Conservation (phyloP, 306 rosid species). For the apple (Malus domestica) region ASM211411v1 NC_041789.1:26451501-26452000, state of each 20-base stretch:
- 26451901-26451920: too few relatives aligned
- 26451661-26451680: conserved; percentile 60
- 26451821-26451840: too few relatives aligned
- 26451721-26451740: neutral
- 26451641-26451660: conserved; percentile 94
- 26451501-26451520: neutral
- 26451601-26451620: conserved; percentile 92
- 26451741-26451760: neutral
- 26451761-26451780: conserved; percentile 10
- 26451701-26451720: conserved; percentile 10
- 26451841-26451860: too few relatives aligned
- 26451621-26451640: conserved; percentile 95
- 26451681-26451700: conserved; percentile 60
- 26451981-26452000: neutral
- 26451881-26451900: too few relatives aligned
- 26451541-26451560: neutral
- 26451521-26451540: neutral
- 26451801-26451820: neutral
- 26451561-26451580: neutral
- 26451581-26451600: conserved; percentile 53
- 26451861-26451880: too few relatives aligned
- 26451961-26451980: neutral
- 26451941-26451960: neutral
- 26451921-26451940: too few relatives aligned
- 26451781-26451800: conserved; percentile 1